Conservation (phyloP, 495 filamentous ascomycete genomes). For the Aspergillus ostianus region DNA sequence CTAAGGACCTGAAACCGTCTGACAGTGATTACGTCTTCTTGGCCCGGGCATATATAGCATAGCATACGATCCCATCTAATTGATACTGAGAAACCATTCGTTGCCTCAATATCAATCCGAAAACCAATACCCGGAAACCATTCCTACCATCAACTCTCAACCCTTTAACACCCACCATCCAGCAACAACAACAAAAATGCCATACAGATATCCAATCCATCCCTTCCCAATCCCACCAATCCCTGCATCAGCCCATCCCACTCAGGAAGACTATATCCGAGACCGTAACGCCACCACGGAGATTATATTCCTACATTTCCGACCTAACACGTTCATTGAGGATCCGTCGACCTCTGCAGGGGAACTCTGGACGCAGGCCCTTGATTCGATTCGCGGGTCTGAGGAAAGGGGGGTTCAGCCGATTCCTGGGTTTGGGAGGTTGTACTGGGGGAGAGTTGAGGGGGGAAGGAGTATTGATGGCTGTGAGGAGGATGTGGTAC, state of each 20-base stretch:
- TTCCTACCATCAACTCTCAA: background rate
- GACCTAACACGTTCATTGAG: background rate
- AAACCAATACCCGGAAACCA: background rate
- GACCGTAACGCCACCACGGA: background rate
- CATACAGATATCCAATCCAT: background rate
- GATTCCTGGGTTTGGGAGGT: background rate
- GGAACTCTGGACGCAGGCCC: background rate
- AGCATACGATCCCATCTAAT: too few species aligned
- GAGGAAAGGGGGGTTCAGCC: background rate
- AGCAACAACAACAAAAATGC: background rate
- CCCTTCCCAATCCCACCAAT: background rate
- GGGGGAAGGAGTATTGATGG: background rate
- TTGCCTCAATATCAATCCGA: too few species aligned
- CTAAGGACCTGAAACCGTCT: too few species aligned
- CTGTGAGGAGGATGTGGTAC: background rate
- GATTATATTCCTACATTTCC: background rate
- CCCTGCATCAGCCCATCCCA: background rate
- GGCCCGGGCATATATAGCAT: too few species aligned
- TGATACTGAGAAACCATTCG: too few species aligned
- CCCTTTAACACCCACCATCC: background rate
- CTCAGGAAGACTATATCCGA: background rate
- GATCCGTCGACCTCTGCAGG: background rate
- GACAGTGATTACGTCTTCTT: too few species aligned
- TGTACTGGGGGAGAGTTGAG: background rate
- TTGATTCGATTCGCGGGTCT: background rate